Conservation (phyloP, 1,284 basidiomycete genomes). For the Ganoderma lucidum region DNA sequence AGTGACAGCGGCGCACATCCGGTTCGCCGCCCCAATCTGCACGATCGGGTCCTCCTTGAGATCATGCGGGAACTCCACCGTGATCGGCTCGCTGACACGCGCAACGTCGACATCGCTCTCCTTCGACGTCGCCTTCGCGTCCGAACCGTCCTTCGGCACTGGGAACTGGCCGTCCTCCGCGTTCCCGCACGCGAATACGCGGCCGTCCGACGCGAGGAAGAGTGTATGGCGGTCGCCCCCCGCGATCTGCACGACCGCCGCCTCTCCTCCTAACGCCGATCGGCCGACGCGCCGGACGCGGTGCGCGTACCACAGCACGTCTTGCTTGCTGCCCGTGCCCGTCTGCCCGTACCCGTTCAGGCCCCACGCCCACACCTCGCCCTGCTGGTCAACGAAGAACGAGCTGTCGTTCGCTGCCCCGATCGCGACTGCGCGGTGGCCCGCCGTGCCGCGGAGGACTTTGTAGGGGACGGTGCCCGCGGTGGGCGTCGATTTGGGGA, state of each 20-base stretch:
- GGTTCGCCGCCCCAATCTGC: conserved; percentile 74
- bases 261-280: conserved; percentile 64
- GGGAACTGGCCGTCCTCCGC: conserved; percentile 84
- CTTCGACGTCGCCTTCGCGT: conserved; percentile 50
- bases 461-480: conserved; percentile 88
- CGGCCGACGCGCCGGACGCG: conserved; percentile 73
- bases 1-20: conserved; percentile 86
- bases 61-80: conserved; percentile 71
- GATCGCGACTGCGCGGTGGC: conserved; percentile 76
- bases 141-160: conserved; percentile 63
- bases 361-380: conserved; percentile 91
- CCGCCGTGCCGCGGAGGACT: conserved; percentile 70
- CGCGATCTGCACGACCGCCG: conserved; percentile 73
- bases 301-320: conserved; percentile 72
- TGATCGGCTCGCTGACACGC: conserved; percentile 54
- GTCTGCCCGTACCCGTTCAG: conserved; percentile 82
- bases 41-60: conserved; percentile 60
- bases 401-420: conserved; percentile 87
- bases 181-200: conserved; percentile 85
- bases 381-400: conserved; percentile 85
- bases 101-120: background rate
- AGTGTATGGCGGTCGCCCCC: conserved; percentile 89
- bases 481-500: conserved; percentile 85
- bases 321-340: conserved; percentile 60
- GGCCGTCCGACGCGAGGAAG: conserved; percentile 85